Evolutionary conservation across 2,329 filamentous ascomycete species (phyloP).

Genomic region (Colletotrichum abscissum): DNA sequence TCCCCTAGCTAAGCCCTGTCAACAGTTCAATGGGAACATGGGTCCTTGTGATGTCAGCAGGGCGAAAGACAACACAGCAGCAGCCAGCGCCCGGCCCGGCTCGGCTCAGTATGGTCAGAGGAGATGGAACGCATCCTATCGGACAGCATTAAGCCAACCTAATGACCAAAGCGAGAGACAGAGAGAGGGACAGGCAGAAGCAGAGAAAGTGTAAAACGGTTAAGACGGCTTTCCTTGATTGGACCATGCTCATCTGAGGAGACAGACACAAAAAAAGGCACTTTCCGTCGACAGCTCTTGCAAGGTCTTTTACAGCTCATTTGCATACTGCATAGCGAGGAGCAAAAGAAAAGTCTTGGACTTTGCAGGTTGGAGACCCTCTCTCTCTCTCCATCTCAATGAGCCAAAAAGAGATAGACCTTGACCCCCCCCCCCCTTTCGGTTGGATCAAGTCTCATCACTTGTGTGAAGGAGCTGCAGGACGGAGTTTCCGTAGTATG

Average conservation of each 20-base stretch:
- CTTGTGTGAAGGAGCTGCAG: background rate
- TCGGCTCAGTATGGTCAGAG: slow-evolving; percentile 2
- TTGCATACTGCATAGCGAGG: background rate
- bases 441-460: background rate
- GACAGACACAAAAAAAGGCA: background rate
- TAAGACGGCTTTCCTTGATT: background rate
- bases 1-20: background rate
- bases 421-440: background rate
- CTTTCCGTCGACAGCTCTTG: slow-evolving; percentile 1
- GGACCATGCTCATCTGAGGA: background rate
- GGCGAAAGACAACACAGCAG: background rate
- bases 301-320: background rate
- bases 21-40: background rate
- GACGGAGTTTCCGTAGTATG: background rate
- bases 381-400: background rate
- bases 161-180: background rate
- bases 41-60: background rate
- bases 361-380: background rate
- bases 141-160: background rate
- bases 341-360: background rate
- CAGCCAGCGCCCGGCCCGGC: background rate
- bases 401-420: background rate
- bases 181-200: background rate
- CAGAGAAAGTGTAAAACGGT: background rate
- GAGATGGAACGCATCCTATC: background rate